Evolutionary conservation across 176 grass and related monocot species (phyloP).

Genomic region (Phyllostachys edulis): DNA sequence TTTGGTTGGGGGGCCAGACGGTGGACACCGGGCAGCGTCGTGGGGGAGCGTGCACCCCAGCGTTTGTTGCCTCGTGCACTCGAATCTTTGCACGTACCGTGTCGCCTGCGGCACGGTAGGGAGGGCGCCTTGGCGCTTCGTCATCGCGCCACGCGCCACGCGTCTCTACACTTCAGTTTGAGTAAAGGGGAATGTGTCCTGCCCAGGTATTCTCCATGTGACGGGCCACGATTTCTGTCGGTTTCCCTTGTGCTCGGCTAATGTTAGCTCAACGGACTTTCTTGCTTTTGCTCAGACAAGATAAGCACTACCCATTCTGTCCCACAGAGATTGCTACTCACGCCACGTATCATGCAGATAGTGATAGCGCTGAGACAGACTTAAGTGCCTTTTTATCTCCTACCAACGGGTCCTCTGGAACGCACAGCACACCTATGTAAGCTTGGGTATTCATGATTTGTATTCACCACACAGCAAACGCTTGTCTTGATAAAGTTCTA

Average conservation of each 20-base stretch:
- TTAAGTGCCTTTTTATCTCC: conserved; percentile 4
- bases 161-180: neutral
- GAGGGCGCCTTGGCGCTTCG: neutral
- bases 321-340: neutral
- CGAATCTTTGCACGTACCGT: conserved; percentile 36
- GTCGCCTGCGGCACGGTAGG: neutral
- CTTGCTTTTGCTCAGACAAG: neutral
- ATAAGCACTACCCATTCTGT: neutral
- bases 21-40: neutral
- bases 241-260: neutral
- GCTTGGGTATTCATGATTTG: neutral
- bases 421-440: neutral
- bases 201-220: neutral
- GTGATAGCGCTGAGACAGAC: neutral
- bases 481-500: too few relatives aligned
- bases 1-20: neutral
- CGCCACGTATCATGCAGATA: neutral
- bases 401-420: conserved; percentile 36
- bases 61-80: neutral
- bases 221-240: neutral
- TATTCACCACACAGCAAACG: neutral
- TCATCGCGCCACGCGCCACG: neutral
- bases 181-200: neutral
- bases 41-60: conserved; percentile 33
- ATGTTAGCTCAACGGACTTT: neutral